Evolutionary conservation across 345 rosid genomes (phyloP).

Genomic region (Melastoma malabathricum): DNA sequence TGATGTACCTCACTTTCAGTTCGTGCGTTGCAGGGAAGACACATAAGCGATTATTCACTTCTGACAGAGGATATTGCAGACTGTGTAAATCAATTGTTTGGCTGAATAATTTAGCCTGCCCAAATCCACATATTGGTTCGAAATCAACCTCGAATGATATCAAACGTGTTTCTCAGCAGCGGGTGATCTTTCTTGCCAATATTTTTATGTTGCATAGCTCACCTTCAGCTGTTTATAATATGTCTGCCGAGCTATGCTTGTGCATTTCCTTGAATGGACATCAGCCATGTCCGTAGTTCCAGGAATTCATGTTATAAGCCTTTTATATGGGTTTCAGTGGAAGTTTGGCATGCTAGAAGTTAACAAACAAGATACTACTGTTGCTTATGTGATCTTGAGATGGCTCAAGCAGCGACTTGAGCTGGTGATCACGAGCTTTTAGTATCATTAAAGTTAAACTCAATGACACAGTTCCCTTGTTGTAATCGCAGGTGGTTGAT

Average conservation of each 20-base stretch:
- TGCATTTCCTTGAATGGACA: no score
- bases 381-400: no score
- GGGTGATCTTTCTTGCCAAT: conserved; percentile 18
- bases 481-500: conserved; percentile 28
- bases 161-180: conserved; percentile 23
- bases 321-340: no score
- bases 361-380: no score
- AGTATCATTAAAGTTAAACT: neutral
- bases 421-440: no score
- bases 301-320: no score
- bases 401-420: no score
- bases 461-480: neutral
- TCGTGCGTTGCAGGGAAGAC: conserved; percentile 19
- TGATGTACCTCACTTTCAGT: conserved; percentile 1
- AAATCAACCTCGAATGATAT: conserved; percentile 11
- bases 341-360: no score
- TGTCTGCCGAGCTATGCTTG: neutral
- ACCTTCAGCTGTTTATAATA: neutral
- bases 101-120: conserved; percentile 34
- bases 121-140: conserved; percentile 9
- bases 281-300: no score
- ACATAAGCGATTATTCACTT: conserved; percentile 26
- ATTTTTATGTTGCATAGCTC: neutral
- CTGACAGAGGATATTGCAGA: conserved; percentile 48
- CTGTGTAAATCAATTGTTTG: conserved; percentile 44